Evolutionary conservation across 208 protist species (phyloP), one percentile per base, ranked within the genome.

Genomic region (Acanthamoeba polyphaga): DNA sequence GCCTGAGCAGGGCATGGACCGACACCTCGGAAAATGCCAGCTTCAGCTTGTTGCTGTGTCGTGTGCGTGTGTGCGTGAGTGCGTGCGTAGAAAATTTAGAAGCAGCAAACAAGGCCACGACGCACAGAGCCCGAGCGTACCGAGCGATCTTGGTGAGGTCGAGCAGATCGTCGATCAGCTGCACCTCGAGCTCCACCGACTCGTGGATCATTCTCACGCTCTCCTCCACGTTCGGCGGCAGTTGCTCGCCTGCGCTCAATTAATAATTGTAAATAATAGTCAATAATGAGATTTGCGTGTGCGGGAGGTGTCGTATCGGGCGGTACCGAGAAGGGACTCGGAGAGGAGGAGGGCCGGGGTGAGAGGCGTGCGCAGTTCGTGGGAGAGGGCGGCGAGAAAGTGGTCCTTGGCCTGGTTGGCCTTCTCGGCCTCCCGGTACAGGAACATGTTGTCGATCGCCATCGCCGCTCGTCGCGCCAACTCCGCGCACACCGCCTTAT

Each of bases 161-260:
- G 22, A 91, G 84, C n/a, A 91, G 27, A 24, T 91, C 84, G 34
- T 91, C 84, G 29, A 91, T 91, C 22, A 91, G 53, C 27, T 68
- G 84, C 46, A 91, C 84, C 53, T 91, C 84, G 7, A 91, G 53
- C 55, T 70, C 84, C 0, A 91, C n/a, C 12, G 19, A 46, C 22
- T 68, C 84, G 62, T 10, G 43, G 8, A 91, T 91, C 62, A 32
- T 68, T 0, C 15, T n/a, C 27, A 90, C 82, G 32, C 64, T 93
- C 49, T 93, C 88, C 49, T 70, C 43, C 10, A 58, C 74, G 49
- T 60, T 8, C 29, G 55, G 46, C 24, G 88, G 62, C 27, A 93
- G 43, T 12, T 60, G 55, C 1, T 68, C 68, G 74, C 51, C 88
- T 93, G 19, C 17, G 53, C 53, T 15, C 53, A 46, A 46, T 46